Base-by-base conservation (phyloP, 805 yeast species). In the Kodamaea nitidulidarum region DNA sequence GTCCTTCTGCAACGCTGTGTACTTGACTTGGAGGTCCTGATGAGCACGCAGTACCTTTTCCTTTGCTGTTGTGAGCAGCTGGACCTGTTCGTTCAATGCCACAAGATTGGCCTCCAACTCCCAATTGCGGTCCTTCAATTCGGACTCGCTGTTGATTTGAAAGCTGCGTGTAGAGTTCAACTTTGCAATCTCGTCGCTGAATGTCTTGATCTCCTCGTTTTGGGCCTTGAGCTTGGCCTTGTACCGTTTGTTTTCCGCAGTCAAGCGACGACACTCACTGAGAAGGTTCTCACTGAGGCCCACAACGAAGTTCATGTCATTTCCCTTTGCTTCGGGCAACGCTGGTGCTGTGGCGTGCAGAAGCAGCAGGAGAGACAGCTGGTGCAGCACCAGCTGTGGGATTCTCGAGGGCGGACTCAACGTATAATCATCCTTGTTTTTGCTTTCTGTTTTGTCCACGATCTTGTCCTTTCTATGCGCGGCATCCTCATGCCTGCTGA, bases 221-320 rank as follows among this genome's bases (percentile, higher is more conserved):
- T 66, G 49, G 2, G 65, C 49, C 43, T 65, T 67, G 44, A 79
- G 49, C 45, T 66, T 68, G 12, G 56, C 46, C 43, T 72, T 71
- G 45, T 71, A 65, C 45, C 60, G 63, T 38, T 70, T 70, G 54
- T 76, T 80, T 42, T 82, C 87, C 17, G 84, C 80, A 39, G 78
- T 81, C 40, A 84, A 65, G 44, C 82, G 71, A 48, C 90, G 74
- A 51, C 88, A 83, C 56, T 85, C 88, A 32, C 73, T 63, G 12
- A 84, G 67, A 45, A 84, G 62, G 41, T 81, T 82, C 50, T 84
- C 91, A 60, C 87, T 80, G 40, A 84, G 59, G 3, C 84, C 87
- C 42, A 83, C 83, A 11, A 83, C 79, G 53, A 84, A 84, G 52
- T 78, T 77, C 66, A 82, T 77, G 43, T 83, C 85, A 47, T 78